phyloP scores from a whole-genome alignment of 148 eudicot species.

The Diospyros kaki region DNA sequence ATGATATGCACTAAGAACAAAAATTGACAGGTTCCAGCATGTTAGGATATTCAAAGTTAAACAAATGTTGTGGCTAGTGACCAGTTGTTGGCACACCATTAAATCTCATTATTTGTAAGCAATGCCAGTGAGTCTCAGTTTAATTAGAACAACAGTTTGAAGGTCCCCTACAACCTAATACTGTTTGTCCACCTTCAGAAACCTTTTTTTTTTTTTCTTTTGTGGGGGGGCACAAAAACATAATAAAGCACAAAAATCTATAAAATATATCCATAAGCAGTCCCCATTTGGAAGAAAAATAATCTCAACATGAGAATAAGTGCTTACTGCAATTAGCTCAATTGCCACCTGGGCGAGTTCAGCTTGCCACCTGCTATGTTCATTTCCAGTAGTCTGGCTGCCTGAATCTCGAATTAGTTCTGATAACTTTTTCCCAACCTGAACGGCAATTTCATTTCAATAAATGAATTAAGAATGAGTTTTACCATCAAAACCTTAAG shows the following conservation, averaged over 20 bases:
- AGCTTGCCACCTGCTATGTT: conserved; percentile 88
- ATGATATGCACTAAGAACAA: not conserved
- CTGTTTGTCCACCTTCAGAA: conserved; percentile 3
- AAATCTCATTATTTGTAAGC: not conserved
- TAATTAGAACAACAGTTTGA: not conserved
- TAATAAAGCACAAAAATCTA: not conserved
- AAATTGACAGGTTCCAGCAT: not conserved
- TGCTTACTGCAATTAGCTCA: conserved; percentile 86
- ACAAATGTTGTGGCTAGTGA: not conserved
- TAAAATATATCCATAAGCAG: not conserved
- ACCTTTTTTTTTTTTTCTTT: no score
- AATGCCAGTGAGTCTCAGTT: not conserved
- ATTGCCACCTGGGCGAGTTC: conserved; percentile 93
- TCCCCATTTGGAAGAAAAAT: not conserved
- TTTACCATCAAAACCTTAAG: not conserved
- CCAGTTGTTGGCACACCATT: not conserved
- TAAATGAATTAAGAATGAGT: not conserved
- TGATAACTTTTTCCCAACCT: conserved; percentile 93
- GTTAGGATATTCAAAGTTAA: not conserved
- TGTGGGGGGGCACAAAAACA: not conserved
- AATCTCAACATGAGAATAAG: not conserved
- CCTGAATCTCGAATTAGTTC: conserved; percentile 95
- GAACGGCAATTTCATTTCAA: conserved; percentile 13
- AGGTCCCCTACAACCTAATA: not conserved
- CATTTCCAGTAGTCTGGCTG: conserved; percentile 71